Evolutionary conservation across 768 basidiomycete species (phyloP), one percentile per base, ranked within the genome.

Genomic region (Terana coerulea): DNA sequence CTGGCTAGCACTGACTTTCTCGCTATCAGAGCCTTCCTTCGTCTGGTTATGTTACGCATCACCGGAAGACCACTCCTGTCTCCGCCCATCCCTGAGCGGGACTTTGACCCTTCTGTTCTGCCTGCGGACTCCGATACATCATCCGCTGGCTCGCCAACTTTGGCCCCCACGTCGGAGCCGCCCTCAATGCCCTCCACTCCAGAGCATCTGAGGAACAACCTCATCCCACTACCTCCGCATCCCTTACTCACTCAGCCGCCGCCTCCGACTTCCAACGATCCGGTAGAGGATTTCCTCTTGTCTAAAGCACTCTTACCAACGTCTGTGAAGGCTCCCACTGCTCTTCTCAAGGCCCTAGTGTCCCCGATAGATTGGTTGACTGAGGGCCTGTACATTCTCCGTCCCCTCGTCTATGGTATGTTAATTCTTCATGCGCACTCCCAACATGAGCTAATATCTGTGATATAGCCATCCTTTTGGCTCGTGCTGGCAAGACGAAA

Each of bases 31-130:
- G 88, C 83, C 24, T 58, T 81, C 24, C 76, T 98, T 34, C 86
- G 91, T 14, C 67, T 97, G 11, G 60, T 83, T 7, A 69, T 98
- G 19, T 68, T 98, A 47, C 77, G 77, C 46, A 75, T 88, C 54
- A 95, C 94, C 1, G 79, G 76, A 46, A 75, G 90, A 57, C 91
- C 95, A 10, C 61, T 93, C 21, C 65, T 95, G 11, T 77, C 79
- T 1, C 86, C 86, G 2, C 86, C 88, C 17, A 82, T 93, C 48
- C 92, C 94, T 12, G 89, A 92, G 67, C 83, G 94, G 46, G 92
- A 94, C 58, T 78, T 91, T 55, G 94, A 95, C 65, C 86, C 88
- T 3, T 74, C 86, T 5, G 73, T 77, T 40, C 63, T 92, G 7
- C 78, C 84, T 12, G 64, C 78, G 9, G 72, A 72, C 33, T 80